These are phyloP conservation scores for Furcasterigmium sp. DNA, from an alignment of 2,329 filamentous ascomycete species.

Conservation along the genomic window DNA sequence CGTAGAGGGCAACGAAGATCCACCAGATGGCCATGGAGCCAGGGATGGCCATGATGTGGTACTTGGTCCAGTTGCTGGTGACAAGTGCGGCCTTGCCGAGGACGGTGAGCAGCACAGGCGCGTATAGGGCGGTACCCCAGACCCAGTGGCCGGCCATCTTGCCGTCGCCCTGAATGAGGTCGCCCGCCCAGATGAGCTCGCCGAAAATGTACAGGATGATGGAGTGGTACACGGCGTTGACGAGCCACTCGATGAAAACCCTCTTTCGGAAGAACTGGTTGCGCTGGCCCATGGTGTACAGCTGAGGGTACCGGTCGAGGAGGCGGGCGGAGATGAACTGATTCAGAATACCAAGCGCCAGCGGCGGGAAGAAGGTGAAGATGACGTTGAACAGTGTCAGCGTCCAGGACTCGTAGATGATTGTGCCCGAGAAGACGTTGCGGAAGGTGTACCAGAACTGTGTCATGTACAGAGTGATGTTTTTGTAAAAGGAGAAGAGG, in stretches of 20 bases:
- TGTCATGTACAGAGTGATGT: constrained; percentile 97
- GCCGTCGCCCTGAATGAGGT: constrained; percentile 74
- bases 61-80: constrained; percentile 98
- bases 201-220: constrained; percentile 85
- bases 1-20: constrained; percentile 83
- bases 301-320: constrained; percentile 90
- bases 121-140: constrained; percentile 94
- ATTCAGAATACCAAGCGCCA: constrained; percentile 93
- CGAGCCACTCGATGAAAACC: constrained; percentile 89
- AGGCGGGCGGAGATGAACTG: constrained; percentile 94
- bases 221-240: constrained; percentile 93
- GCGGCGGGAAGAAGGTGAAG: constrained; percentile 88
- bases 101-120: constrained; percentile 85
- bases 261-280: constrained; percentile 91
- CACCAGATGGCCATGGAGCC: constrained; percentile 91
- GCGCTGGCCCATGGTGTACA: constrained; percentile 89
- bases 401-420: constrained; percentile 99
- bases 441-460: constrained; percentile 99
- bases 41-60: constrained; percentile 90
- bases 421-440: constrained; percentile 95
- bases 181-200: constrained; percentile 74
- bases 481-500: constrained; percentile 98
- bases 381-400: constrained; percentile 99
- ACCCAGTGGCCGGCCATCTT: constrained; percentile 91
- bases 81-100: constrained; percentile 92